Base-by-base conservation (phyloP, 768 basidiomycete species). In the Pleurotus djamor region DNA sequence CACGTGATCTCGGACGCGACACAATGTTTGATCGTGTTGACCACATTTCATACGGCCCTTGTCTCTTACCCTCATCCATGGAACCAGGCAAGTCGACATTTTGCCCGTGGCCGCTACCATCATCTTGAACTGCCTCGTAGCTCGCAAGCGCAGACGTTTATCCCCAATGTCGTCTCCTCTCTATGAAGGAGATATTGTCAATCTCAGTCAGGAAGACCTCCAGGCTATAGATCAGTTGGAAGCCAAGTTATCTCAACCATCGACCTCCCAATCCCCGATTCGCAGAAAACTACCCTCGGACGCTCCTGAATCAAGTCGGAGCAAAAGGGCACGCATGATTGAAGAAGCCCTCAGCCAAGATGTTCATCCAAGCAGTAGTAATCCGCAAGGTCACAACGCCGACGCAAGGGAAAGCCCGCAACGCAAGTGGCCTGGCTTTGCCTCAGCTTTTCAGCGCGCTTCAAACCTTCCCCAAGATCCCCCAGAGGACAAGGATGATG, bases 111-210 rank as follows among this genome's bases (percentile, higher is more conserved):
- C 62, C 59, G 54, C 41, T 44, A 36, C n/a, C 41, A 65, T 61
- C 57, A 48, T 64, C 61, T 37, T 48, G 60, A n/a, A 72, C 70
- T 41, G 38, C 38, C 2, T 81, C 4, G 83, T 81, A n/a, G 66
- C 74, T 8, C 74, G 75, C 43, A 90, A 90, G 70, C 78, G 84
- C 17, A 82, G 82, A 63, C 77, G 88, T 44, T 77, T 88, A 33
- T 86, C 87, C 0, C 37, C 54, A 33, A 14, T 17, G 37, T 56
- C 54, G 8, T 88, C 87, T 0, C 87, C 88, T 1, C 83, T 83
- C 17, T 87, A 85, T 61, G 87, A 88, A 61, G 74, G 78, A 48
- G 80, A 80, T 61, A 66, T 83, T 21, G 72, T 61, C 5, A 80
- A 80, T 17, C 67, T 84, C 56, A 88, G 79, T 52, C 79, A 83